Evolutionary conservation across 2,329 filamentous ascomycete species (phyloP).

Genomic region (Coniosporium tulheliwenetii): DNA sequence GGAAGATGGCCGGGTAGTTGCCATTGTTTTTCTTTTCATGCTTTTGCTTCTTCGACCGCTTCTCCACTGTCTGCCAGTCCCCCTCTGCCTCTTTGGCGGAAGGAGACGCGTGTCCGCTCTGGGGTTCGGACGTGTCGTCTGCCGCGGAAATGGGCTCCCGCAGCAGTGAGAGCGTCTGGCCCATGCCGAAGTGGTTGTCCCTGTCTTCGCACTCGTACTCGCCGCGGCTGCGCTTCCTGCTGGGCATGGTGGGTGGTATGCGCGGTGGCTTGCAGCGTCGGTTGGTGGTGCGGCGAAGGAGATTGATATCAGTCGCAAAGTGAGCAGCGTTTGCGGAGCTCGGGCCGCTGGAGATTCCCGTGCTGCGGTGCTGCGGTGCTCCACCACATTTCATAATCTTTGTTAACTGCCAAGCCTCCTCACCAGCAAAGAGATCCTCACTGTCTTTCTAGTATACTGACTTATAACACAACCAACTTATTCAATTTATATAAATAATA

Average conservation of each 20-base stretch:
- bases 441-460: too few relatives aligned
- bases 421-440: too few relatives aligned
- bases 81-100: conserved; percentile 1
- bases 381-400: too few relatives aligned
- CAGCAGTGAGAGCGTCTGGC: conserved; percentile 11
- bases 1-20: conserved; percentile 37
- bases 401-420: too few relatives aligned
- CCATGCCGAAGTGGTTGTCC: conserved; percentile 8
- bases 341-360: too few relatives aligned
- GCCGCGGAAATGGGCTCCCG: conserved; percentile 3
- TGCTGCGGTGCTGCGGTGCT: too few relatives aligned
- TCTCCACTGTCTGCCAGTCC: conserved; percentile 12
- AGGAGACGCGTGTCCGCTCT: conserved; percentile 2
- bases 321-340: too few relatives aligned
- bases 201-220: conserved; percentile 8
- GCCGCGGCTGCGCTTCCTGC: conserved; percentile 12
- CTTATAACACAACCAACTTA: too few relatives aligned
- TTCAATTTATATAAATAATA: too few relatives aligned
- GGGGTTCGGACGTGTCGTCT: neutral
- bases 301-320: too few relatives aligned
- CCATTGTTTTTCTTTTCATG: conserved; percentile 21
- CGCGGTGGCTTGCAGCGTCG: too few relatives aligned
- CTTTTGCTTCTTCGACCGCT: conserved; percentile 7
- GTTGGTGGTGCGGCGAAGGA: too few relatives aligned
- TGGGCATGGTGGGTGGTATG: conserved; percentile 5